Base-by-base conservation (phyloP, 305 asterid genomes). In the Plantago rigida region DNA sequence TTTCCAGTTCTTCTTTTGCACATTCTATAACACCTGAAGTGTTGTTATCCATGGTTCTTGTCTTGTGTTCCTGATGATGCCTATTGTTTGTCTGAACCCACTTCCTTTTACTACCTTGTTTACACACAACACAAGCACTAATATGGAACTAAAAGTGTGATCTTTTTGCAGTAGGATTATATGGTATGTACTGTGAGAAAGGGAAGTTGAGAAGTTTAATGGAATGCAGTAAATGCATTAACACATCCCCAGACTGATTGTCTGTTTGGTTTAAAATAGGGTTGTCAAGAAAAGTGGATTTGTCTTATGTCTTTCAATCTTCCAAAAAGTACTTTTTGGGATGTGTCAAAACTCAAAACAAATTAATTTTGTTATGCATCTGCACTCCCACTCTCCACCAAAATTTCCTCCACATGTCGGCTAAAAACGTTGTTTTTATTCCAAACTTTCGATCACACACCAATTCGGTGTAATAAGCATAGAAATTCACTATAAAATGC, bases 1-100 rank as follows among this genome's bases (percentile, higher is more conserved):
- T 69, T 53, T 85, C 80, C 47, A 79, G 50, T 75, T 82, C 89
- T 70, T 82, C 78, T 47, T 69, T 80, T 52, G 85, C 89, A 65
- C 69, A 70, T 24, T 85, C 79, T 60, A 80, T 28, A 69, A 84
- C 34, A 2, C 42, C 53, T 48, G 24, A 5, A 14, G 24, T 48
- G 24, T n/a, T 48, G 19, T n/a, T 13, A n/a, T 48, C 13, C 15
- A 5, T 48, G 15, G 7, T 48, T 48, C 26, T 22, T 22, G 26
- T 22, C 26, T 22, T 22, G 26, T 22, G 26, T 22, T 22, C 26
- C 26, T 22, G 26, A 22, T 0, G 26, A 22, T 22, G 26, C 26
- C 26, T 22, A 22, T 22, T 22, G 26, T 2, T 2, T 22, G 24
- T 22, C 26, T 22, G 26, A 22, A 22, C 26, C 1, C 2, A 22